These are phyloP conservation scores for Grammothele lineata DNA, from an alignment of 768 basidiomycete species.

Conservation along the genomic window DNA sequence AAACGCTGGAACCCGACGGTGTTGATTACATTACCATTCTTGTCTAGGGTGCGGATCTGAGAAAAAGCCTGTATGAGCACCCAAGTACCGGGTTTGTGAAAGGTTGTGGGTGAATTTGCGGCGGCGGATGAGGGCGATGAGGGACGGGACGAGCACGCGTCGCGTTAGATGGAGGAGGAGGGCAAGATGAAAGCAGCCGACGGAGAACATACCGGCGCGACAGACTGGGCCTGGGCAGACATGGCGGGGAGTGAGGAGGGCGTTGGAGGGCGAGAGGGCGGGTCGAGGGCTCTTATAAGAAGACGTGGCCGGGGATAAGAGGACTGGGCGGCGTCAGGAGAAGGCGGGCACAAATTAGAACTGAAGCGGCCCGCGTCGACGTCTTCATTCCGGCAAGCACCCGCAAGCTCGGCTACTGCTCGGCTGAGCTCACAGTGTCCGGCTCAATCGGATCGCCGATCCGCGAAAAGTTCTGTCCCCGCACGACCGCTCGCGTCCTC, in stretches of 20 bases:
- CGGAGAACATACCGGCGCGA: constrained; percentile 6
- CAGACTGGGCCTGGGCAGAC: constrained; percentile 5
- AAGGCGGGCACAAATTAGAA: too few relatives aligned
- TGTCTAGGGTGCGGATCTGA: constrained; percentile 66
- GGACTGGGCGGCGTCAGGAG: background rate
- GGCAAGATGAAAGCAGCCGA: background rate
- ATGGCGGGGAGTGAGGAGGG: constrained; percentile 7
- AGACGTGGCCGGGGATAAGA: background rate
- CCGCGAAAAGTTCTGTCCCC: background rate
- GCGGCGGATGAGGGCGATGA: background rate
- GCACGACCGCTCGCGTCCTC: constrained; percentile 1
- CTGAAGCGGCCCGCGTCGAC: too few relatives aligned
- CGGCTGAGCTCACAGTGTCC: too few relatives aligned
- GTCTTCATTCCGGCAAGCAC: too few relatives aligned
- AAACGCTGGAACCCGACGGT: constrained; percentile 83
- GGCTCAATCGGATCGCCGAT: constrained; percentile 4
- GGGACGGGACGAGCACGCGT: constrained; percentile 3
- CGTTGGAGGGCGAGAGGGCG: background rate
- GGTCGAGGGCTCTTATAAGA: background rate
- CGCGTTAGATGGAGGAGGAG: constrained; percentile 8
- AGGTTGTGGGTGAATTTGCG: background rate
- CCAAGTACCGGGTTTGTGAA: background rate
- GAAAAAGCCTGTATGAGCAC: background rate
- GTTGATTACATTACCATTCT: constrained; percentile 69
- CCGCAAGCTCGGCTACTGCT: too few relatives aligned